Evolutionary conservation across 106 monocot species (phyloP).

Genomic region (Triglochin maritima): DNA sequence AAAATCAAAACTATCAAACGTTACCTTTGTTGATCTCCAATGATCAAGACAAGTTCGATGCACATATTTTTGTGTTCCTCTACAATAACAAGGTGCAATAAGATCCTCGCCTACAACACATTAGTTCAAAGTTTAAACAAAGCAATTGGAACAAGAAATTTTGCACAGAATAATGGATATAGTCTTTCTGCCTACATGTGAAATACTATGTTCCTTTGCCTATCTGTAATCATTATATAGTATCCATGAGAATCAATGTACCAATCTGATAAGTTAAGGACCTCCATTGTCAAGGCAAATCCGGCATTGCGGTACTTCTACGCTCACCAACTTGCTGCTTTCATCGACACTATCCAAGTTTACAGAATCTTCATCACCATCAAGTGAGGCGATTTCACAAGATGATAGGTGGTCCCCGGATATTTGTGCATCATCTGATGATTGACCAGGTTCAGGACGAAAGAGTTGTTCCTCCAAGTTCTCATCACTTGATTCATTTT

Average conservation of each 20-base stretch:
- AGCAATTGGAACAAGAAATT: no score
- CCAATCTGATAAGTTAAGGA: slow-evolving; percentile 26
- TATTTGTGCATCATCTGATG: slow-evolving; percentile 1
- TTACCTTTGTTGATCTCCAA: slow-evolving; percentile 98
- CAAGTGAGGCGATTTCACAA: slow-evolving; percentile 41
- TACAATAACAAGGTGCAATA: slow-evolving; percentile 91
- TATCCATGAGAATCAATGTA: slow-evolving; percentile 21
- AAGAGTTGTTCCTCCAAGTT: slow-evolving; percentile 41
- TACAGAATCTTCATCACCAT: slow-evolving; percentile 22
- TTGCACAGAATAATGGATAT: no score
- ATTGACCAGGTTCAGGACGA: background rate
- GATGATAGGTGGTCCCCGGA: slow-evolving; percentile 18
- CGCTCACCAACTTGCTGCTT: slow-evolving; percentile 32
- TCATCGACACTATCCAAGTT: slow-evolving; percentile 42
- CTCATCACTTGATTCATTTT: slow-evolving; percentile 14
- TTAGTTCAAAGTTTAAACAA: slow-evolving; percentile 3
- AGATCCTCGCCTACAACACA: slow-evolving; percentile 65
- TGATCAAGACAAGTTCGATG: slow-evolving; percentile 92
- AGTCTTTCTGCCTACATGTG: no score
- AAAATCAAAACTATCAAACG: background rate
- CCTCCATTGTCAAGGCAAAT: slow-evolving; percentile 96
- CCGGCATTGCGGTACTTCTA: slow-evolving; percentile 70
- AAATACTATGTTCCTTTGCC: no score
- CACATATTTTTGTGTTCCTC: slow-evolving; percentile 92
- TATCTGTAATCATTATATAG: background rate